Evolutionary conservation across 371 early-diverging fungal species (phyloP).

Genomic region (Mucor plumbeus): DNA sequence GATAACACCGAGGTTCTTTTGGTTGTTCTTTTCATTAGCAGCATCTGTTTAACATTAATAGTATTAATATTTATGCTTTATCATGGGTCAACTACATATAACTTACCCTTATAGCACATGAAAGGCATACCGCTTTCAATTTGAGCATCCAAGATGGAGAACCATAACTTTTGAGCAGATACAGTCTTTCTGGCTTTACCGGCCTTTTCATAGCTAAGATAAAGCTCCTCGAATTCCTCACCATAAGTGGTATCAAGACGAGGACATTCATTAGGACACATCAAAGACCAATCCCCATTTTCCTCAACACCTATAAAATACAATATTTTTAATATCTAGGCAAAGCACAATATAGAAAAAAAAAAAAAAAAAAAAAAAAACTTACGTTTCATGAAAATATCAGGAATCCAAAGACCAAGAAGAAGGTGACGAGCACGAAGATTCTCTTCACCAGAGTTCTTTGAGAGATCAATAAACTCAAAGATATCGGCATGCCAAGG

Average conservation of each 20-base stretch:
- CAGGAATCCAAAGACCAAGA: constrained; percentile 94
- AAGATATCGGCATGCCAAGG: constrained; percentile 98
- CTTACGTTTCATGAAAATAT: constrained; percentile 92
- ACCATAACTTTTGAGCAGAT: constrained; percentile 96
- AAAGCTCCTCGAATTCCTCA: constrained; percentile 85
- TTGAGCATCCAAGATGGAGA: constrained; percentile 91
- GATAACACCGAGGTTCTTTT: constrained; percentile 97
- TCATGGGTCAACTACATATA: neutral
- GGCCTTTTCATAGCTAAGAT: constrained; percentile 77
- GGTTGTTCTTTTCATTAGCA: constrained; percentile 97
- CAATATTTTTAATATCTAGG: too few relatives aligned
- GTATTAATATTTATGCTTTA: neutral
- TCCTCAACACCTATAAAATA: constrained; percentile 65
- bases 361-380: neutral
- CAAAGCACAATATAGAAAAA: neutral
- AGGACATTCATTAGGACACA: constrained; percentile 93
- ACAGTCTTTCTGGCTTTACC: constrained; percentile 80
- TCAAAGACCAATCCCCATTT: constrained; percentile 92
- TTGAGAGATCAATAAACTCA: constrained; percentile 90
- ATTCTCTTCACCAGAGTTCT: constrained; percentile 96
- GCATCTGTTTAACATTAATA: constrained; percentile 50
- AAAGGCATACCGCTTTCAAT: constrained; percentile 98
- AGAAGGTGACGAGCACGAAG: constrained; percentile 91
- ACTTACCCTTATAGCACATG: constrained; percentile 88
- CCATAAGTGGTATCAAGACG: constrained; percentile 89